phyloP scores from a whole-genome alignment of 163 green algal genomes.

The Scenedesmus sp. region DNA sequence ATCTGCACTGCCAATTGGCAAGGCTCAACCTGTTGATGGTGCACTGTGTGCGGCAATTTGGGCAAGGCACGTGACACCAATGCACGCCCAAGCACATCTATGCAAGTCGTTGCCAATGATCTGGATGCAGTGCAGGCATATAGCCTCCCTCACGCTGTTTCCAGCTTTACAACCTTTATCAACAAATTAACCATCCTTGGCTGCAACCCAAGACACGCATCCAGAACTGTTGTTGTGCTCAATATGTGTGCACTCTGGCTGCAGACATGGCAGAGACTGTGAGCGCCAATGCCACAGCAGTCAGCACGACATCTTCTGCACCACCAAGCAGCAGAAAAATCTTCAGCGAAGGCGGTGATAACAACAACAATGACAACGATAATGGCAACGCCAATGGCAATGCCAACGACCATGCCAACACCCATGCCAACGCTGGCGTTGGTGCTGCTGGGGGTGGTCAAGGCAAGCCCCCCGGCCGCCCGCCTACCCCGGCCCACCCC shows the following conservation, averaged over 20 bases:
- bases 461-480: background rate
- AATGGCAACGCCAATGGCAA: background rate
- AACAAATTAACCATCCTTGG: too few relatives aligned
- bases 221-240: background rate
- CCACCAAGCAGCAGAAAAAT: background rate
- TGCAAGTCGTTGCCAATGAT: too few relatives aligned
- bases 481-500: background rate
- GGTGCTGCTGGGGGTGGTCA: background rate
- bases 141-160: too few relatives aligned
- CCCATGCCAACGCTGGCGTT: background rate
- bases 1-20: too few relatives aligned
- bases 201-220: background rate
- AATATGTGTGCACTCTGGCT: too few relatives aligned
- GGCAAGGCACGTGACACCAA: too few relatives aligned
- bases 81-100: too few relatives aligned
- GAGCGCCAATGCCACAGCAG: background rate
- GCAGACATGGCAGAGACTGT: background rate
- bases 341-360: background rate
- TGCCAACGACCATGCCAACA: conserved; percentile 11
- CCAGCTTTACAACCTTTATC: too few relatives aligned
- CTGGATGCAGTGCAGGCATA: too few relatives aligned
- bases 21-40: too few relatives aligned
- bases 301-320: background rate
- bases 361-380: background rate
- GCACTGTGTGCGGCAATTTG: too few relatives aligned